A percentile compares a stretch with the other conserved stretches of the same genome.
phyloP scores from a whole-genome alignment of 2,329 filamentous ascomycete species.

The Dactylonectria estremocensis region DNA sequence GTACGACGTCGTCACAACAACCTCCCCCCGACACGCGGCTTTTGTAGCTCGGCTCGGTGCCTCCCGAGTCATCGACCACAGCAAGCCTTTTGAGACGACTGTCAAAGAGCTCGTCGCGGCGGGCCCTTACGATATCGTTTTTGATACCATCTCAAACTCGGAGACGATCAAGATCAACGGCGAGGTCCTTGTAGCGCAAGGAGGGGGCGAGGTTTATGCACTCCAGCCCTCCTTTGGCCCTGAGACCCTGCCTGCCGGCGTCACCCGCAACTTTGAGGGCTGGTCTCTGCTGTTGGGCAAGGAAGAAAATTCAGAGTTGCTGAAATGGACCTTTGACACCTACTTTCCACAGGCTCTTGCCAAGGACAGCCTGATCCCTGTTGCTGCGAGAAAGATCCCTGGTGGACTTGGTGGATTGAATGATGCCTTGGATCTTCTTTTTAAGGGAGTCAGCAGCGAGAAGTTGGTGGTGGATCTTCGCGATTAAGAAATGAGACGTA shows the following conservation, averaged over 20 bases:
- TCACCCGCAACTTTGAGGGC: slow-evolving; percentile 37
- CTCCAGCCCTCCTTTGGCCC: slow-evolving; percentile 37
- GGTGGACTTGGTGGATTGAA: slow-evolving; percentile 36
- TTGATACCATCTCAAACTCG: slow-evolving; percentile 35
- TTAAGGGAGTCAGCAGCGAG: slow-evolving; percentile 38
- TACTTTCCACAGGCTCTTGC: slow-evolving; percentile 36
- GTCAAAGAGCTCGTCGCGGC: slow-evolving; percentile 23
- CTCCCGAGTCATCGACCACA: slow-evolving; percentile 26
- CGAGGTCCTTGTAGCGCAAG: slow-evolving; percentile 32
- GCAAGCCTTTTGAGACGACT: slow-evolving; percentile 6
- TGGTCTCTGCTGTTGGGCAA: slow-evolving; percentile 40
- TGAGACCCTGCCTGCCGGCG: slow-evolving; percentile 30
- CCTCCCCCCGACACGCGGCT: slow-evolving; percentile 34
- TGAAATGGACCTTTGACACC: slow-evolving; percentile 37
- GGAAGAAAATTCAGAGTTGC: slow-evolving; percentile 30
- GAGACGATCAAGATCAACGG: slow-evolving; percentile 36
- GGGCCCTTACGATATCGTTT: slow-evolving; percentile 33
- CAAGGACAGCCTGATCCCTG: slow-evolving; percentile 25
- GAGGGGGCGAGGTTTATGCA: slow-evolving; percentile 34
- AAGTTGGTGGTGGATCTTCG: too few relatives aligned
- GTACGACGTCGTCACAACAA: slow-evolving; percentile 39
- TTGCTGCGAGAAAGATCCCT: slow-evolving; percentile 31
- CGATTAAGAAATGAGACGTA: too few relatives aligned
- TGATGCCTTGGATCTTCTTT: slow-evolving; percentile 29
- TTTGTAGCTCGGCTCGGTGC: slow-evolving; percentile 37